phyloP scores from a whole-genome alignment of 371 early-diverging fungal species.

The Lichtheimia ramosa region DNA sequence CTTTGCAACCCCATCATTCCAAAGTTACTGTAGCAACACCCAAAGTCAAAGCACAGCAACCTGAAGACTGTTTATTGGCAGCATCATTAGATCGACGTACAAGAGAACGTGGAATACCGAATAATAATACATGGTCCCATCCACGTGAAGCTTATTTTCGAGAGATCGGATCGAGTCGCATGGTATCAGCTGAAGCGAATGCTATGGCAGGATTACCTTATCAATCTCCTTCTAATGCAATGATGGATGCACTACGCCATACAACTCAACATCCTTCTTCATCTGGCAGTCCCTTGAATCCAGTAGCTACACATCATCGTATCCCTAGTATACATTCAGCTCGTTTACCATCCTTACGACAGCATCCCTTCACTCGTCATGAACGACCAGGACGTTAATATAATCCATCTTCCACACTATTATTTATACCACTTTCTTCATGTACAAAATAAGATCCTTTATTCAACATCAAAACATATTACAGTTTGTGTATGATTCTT shows the following conservation, averaged over 20 bases:
- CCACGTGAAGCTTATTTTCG: slow-evolving; percentile 9
- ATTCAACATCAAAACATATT: too few relatives aligned
- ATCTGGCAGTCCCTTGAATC: slow-evolving; percentile 1
- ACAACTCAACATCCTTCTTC: not conserved
- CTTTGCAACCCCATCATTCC: not conserved
- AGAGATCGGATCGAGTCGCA: slow-evolving; percentile 5
- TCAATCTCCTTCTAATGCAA: slow-evolving; percentile 9
- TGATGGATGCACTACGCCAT: slow-evolving; percentile 1
- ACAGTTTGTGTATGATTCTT: too few relatives aligned
- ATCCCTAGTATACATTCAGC: slow-evolving; percentile 8
- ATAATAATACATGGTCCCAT: slow-evolving; percentile 1
- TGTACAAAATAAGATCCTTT: too few relatives aligned
- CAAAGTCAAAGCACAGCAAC: not conserved
- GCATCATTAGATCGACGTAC: not conserved
- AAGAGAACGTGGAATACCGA: not conserved
- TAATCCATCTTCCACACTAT: too few relatives aligned
- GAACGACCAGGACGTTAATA: too few relatives aligned
- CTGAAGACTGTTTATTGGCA: slow-evolving; percentile 5
- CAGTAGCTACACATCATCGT: slow-evolving; percentile 10
- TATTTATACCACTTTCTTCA: too few relatives aligned
- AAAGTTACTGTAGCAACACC: not conserved
- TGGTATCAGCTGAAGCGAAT: slow-evolving; percentile 3
- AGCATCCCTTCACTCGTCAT: too few relatives aligned
- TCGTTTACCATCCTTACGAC: slow-evolving; percentile 2
- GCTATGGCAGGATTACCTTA: slow-evolving; percentile 1